phyloP scores from a whole-genome alignment of 225 moss, liverwort and hornwort genomes.

The Marchantia paleacea region DNA sequence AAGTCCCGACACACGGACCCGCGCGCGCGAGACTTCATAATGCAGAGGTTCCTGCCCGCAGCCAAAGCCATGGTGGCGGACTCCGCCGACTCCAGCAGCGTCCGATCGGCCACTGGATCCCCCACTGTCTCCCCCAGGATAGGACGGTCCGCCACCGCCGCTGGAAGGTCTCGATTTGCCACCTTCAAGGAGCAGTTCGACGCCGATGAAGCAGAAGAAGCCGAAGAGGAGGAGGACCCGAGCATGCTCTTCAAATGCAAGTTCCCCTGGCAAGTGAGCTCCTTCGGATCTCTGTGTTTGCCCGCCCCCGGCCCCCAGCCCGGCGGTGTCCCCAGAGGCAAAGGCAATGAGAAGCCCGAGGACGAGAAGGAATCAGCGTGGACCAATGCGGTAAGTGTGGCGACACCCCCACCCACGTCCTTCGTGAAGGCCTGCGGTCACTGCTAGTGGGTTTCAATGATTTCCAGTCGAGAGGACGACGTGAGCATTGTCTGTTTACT shows the following conservation, averaged over 20 bases:
- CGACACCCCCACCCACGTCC: too few species aligned
- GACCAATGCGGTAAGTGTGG: constrained; percentile 18
- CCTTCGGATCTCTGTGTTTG: constrained; percentile 22
- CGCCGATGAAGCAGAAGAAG: constrained; percentile 24
- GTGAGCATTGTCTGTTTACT: not conserved
- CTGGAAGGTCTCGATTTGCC: constrained; percentile 46
- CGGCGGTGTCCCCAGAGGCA: not conserved
- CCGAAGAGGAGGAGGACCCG: constrained; percentile 4
- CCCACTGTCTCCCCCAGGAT: constrained; percentile 26
- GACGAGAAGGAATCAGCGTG: constrained; percentile 22
- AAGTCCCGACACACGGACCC: constrained; percentile 43
- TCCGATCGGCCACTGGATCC: constrained; percentile 24
- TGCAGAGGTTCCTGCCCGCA: constrained; percentile 88
- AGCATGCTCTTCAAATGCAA: constrained; percentile 45
- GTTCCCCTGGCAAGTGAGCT: constrained; percentile 45
- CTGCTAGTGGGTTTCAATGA: not conserved
- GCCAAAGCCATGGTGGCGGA: constrained; percentile 87
- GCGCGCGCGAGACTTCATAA: constrained; percentile 69
- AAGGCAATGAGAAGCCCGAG: constrained; percentile 3
- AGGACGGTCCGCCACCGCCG: constrained; percentile 19
- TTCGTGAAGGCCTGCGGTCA: too few species aligned
- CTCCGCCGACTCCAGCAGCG: constrained; percentile 19
- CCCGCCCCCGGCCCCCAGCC: constrained; percentile 9
- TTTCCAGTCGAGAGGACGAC: not conserved
- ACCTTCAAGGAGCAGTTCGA: constrained; percentile 35